Evolutionary conservation across 164 flowering plant species (phyloP), one percentile per base, ranked within the genome.

Genomic region (Stephania japonica): DNA sequence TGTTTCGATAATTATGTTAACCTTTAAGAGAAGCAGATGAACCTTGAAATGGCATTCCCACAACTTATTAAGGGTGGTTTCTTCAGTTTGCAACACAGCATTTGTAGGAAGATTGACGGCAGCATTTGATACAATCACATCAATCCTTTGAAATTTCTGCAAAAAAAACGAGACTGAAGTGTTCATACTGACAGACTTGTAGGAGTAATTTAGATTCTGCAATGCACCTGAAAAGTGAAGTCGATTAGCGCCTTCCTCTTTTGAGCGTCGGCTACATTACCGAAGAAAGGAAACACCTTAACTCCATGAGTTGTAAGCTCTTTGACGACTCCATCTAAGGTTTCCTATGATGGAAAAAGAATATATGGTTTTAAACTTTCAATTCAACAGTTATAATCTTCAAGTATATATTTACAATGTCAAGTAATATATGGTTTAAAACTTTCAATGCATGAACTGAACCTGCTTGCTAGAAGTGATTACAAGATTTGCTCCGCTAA

Each of bases 41-140:
- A 1, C 16, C 53, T 47, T 14, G 16, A 47, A 9, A 47, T 47
- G 11, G 53, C 11, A 9, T 47, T 47, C 53, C 13, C 53, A 14
- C 53, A 47, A 9, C 53, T 95, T 95, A 85, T 95, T 98, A 41
- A 93, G 92, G 43, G 86, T 88, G 50, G 93, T 78, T 75, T 90
- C 99, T 85, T 81, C 68, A 19, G 84, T 86, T 73, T 87, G 78
- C 81, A 95, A 80, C 68, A 95, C 88, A 70, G 79, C 3, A 72
- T 80, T 90, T 1, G 78, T 72, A 23, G 96, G 62, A 56, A 96
- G 98, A 82, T 89, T 90, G 21, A 83, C 93, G 73, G 98, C 98
- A 50, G 98, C 98, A 86, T 95, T 93, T n/a, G 90, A 95, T 50
- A 91, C 92, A 44, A 93, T 27, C 32, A 93, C 88, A 77, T 95